Conservation (phyloP, 1,284 basidiomycete species). For the Apiotrichum veenhuisii region DNA sequence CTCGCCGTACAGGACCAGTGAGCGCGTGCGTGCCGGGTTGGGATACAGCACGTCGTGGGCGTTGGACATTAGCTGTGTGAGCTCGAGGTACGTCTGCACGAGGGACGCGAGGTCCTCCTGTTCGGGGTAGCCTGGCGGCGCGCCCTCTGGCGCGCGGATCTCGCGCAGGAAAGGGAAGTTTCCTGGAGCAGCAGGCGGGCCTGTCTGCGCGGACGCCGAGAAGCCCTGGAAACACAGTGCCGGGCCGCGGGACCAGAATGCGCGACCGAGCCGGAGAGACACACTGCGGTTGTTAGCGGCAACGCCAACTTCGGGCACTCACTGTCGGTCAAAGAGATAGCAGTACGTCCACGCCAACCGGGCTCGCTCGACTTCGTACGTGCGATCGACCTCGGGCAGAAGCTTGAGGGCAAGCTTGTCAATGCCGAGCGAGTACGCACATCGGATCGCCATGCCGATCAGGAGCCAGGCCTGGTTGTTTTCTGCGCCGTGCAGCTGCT, state of each 20-base stretch:
- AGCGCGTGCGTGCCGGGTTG: conserved; percentile 41
- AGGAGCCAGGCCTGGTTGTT: conserved; percentile 49
- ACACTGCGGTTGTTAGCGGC: conserved; percentile 23
- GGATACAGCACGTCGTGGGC: conserved; percentile 50
- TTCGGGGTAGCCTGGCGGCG: conserved; percentile 13
- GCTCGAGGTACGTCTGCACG: conserved; percentile 48
- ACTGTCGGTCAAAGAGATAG: conserved; percentile 49
- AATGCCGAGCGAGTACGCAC: conserved; percentile 44
- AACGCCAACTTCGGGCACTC: conserved; percentile 11
- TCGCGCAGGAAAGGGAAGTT: conserved; percentile 47
- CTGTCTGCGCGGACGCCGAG: conserved; percentile 44
- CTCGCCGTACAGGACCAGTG: conserved; percentile 43
- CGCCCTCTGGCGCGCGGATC: conserved; percentile 15
- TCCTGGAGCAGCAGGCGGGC: conserved; percentile 39
- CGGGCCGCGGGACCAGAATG: conserved; percentile 50
- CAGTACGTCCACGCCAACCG: conserved; percentile 49
- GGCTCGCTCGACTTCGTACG: conserved; percentile 40
- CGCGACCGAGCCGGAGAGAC: conserved; percentile 46
- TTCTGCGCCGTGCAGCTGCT: conserved; percentile 42
- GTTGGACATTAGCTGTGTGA: conserved; percentile 49
- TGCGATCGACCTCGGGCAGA: conserved; percentile 34
- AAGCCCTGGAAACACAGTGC: conserved; percentile 48
- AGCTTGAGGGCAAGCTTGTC: conserved; percentile 44
- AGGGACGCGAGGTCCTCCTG: conserved; percentile 45
- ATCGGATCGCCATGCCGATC: conserved; percentile 45